Base-by-base conservation (phyloP, 306 rosid genomes). In the Medicago truncatula region DNA sequence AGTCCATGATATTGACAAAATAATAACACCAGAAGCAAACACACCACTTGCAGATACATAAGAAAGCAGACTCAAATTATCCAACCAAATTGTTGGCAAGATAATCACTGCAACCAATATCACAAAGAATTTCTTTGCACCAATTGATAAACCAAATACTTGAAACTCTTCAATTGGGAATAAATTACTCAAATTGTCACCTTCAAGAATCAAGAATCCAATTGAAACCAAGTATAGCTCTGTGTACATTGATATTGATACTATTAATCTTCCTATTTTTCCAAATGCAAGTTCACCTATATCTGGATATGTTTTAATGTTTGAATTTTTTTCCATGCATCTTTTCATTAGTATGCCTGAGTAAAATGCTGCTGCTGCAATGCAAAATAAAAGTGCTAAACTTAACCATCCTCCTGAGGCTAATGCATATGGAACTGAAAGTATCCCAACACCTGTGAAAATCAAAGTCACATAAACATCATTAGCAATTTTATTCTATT, bases 401-500 rank as follows among this genome's bases (percentile, higher is more conserved):
- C 91, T 95, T 49, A 90, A 23, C 97, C 96, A 95, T 17, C 97
- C 98, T 56, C 97, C 96, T 4, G 89, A 73, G 60, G 98, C 83
- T 3, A 95, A 84, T 61, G 97, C 98, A 68, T 88, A 94, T 18
- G 97, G 97, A 83, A 91, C 78, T 4, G 96, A 94, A 0, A 88
- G 83, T 56, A 94, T 83, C 57, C 97, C 98, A 65, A 90, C 88
- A 84, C 98, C 97, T 94, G 86, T n/a, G 2, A 79, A 73, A 43
- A 76, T 64, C 5, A 44, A 44, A 83, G 59, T 4, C 60, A 38
- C 23, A 67, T 52, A 50, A 71, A 25, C 25, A 28, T 9, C 9
- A 54, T 40, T 15, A 53, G 43, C 53, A 59, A 28, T 28, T 28
- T 28, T 28, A 28, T 28, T 28, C 31, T 28, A 28, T 28, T 28